These are phyloP conservation scores for Aspergillus neoniger DNA, from an alignment of 2,329 filamentous ascomycete genomes.

Conservation along the genomic window DNA sequence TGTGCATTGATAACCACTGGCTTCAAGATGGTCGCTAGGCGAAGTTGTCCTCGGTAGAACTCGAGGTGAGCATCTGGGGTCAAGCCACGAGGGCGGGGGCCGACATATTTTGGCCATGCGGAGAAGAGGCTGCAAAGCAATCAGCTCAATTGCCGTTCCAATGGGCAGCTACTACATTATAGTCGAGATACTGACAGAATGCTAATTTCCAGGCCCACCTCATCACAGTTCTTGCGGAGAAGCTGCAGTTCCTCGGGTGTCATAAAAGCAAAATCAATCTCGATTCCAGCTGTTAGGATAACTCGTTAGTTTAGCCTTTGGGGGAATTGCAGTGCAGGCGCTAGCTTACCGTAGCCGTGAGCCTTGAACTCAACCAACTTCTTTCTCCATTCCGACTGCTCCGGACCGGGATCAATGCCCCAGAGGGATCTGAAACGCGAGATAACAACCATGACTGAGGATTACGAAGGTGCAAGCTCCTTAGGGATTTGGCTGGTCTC, in stretches of 20 bases:
- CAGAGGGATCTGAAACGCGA: constrained; percentile 25
- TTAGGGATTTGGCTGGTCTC: too few species aligned
- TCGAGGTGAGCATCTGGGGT: constrained; percentile 18
- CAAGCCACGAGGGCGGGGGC: constrained; percentile 20
- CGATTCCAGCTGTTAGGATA: constrained; percentile 19
- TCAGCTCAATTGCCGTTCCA: background rate
- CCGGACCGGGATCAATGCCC: constrained; percentile 23
- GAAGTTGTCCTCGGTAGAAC: constrained; percentile 20
- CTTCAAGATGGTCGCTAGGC: constrained; percentile 13
- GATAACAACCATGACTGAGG: constrained; percentile 13
- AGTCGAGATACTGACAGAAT: constrained; percentile 16
- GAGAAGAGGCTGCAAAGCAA: constrained; percentile 17
- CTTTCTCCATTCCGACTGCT: constrained; percentile 23
- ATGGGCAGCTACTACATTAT: too few species aligned
- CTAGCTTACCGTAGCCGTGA: constrained; percentile 24
- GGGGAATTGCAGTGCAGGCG: too few species aligned
- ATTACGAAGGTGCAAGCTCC: background rate
- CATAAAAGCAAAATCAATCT: constrained; percentile 22
- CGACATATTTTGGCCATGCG: constrained; percentile 22
- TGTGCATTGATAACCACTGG: constrained; percentile 25
- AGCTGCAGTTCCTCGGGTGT: constrained; percentile 8
- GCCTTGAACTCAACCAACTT: constrained; percentile 24
- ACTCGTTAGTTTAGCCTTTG: background rate
- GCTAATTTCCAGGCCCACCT: constrained; percentile 22
- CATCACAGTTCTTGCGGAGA: constrained; percentile 17